Evolutionary conservation across 768 basidiomycete species (phyloP).

Genomic region (Boletus pseudo-olivaceus): DNA sequence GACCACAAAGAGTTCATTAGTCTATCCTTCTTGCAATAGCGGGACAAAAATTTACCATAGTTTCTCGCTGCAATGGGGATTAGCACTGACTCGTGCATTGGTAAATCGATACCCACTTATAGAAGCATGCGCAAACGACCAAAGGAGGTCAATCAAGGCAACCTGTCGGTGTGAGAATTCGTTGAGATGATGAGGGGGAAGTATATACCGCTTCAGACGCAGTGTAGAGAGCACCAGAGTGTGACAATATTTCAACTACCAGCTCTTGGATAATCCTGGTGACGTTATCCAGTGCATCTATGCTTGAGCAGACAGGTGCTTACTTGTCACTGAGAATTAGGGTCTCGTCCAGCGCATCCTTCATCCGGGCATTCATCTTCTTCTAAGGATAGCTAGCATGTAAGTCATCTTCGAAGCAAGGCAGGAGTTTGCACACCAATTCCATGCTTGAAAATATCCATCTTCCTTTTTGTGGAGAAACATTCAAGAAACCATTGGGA

Average conservation of each 20-base stretch:
- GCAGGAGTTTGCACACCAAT: slow-evolving; percentile 48
- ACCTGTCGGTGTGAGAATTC: slow-evolving; percentile 43
- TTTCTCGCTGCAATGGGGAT: slow-evolving; percentile 38
- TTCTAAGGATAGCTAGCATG: slow-evolving; percentile 44
- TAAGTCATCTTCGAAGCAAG: background rate
- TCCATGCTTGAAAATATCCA: slow-evolving; percentile 79
- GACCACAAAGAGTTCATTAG: background rate
- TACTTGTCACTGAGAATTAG: slow-evolving; percentile 82
- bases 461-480: slow-evolving; percentile 61
- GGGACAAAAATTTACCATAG: slow-evolving; percentile 37
- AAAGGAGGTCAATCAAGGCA: slow-evolving; percentile 85
- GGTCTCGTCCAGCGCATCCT: slow-evolving; percentile 87
- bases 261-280: slow-evolving; percentile 77
- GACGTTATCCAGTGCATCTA: background rate
- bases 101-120: slow-evolving; percentile 53
- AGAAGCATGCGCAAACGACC: slow-evolving; percentile 81
- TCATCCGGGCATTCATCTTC: slow-evolving; percentile 85
- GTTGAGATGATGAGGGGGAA: background rate
- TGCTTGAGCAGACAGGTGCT: slow-evolving; percentile 3
- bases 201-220: slow-evolving; percentile 77
- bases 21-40: background rate
- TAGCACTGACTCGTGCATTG: background rate
- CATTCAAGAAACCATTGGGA: slow-evolving; percentile 71
- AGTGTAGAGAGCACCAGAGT: slow-evolving; percentile 82
- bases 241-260: slow-evolving; percentile 60